Base-by-base conservation (phyloP, 2,329 filamentous ascomycete species). In the Colletotrichum tropicale region DNA sequence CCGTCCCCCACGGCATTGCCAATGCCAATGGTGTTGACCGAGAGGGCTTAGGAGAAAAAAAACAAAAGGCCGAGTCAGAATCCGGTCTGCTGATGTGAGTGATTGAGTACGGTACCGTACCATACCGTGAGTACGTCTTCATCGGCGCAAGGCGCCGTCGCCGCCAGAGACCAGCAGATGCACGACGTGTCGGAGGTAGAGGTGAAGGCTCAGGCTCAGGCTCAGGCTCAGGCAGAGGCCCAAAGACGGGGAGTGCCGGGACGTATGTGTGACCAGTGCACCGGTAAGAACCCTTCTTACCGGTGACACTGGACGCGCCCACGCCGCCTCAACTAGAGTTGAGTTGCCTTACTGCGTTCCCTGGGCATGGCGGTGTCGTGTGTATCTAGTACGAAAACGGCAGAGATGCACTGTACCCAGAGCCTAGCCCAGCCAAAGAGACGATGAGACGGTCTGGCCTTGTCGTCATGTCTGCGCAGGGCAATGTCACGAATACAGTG, bases 401-500 rank as follows among this genome's bases (percentile, higher is more conserved):
- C 26, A 34, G 15, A 30, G 21, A 66, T 24, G 28, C 60, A 66
- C 70, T 74, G 70, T 75, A 66, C 52, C 13, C 18, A 12, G 52
- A n/a, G 12, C n/a, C 26, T 48, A 26, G 26, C 7, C 13, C 32
- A 36, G 64, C 36, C 70, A 55, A 13, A 60, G 52, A 71, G 13
- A 16, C 64, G 24, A 30, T 28, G n/a, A 60, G 36, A 26, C 21
- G 43, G 34, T 36, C 21, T 64, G 32, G 60, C 61, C 43, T 75
- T 34, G 43, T 74, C 74, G 64, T 76, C 74, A 73, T 76, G 26
- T 66, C 52, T 24, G 13, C 21, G 58, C 74, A 76, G 74, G 70
- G 74, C 74, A 64, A 9, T 73, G 70, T 76, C 58, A 74, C 70
- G 70, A 69, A 76, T 76, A 76, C 74, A 76, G 64, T 43, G 24